phyloP scores from a whole-genome alignment of 2,329 filamentous ascomycete species.

The Thelonectria olida region DNA sequence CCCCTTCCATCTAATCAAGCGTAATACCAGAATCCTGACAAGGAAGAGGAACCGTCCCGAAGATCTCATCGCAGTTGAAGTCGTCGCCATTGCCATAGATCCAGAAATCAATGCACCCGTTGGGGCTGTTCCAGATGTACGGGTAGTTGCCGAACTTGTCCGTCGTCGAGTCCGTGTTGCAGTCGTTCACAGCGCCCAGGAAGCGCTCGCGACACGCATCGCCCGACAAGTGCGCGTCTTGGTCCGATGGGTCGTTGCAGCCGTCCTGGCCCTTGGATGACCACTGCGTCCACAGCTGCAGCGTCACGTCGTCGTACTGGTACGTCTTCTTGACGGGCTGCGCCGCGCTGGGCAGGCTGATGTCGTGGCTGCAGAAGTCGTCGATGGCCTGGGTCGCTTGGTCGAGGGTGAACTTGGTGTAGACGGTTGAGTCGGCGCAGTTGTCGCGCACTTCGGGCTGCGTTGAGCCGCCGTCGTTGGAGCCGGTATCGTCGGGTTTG shows the following conservation, averaged over 20 bases:
- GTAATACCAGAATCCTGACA: neutral
- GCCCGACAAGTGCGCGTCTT: neutral
- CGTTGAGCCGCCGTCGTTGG: neutral
- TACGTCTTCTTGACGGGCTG: neutral
- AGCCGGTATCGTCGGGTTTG: neutral
- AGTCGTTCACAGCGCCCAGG: constrained; percentile 4
- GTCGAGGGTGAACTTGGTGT: constrained; percentile 9
- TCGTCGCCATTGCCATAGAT: constrained; percentile 8
- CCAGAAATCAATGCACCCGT: constrained; percentile 9
- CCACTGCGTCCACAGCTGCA: neutral
- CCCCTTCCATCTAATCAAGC: neutral
- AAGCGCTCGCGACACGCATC: constrained; percentile 8
- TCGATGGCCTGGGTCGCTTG: constrained; percentile 1
- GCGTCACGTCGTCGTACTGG: neutral
- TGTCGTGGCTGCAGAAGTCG: constrained; percentile 3
- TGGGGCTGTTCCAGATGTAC: constrained; percentile 15
- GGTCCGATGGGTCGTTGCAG: too few species aligned
- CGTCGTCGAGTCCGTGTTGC: neutral
- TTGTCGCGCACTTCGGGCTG: neutral
- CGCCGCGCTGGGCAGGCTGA: neutral
- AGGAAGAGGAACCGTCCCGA: constrained; percentile 3
- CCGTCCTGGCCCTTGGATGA: neutral
- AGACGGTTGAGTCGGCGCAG: constrained; percentile 13
- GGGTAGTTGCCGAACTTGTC: constrained; percentile 9
- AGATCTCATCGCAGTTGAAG: constrained; percentile 2